Percentiles rank a stretch among this genome's conserved stretches.
phyloP scores from a whole-genome alignment of 495 filamentous ascomycete genomes.

The Penicillium ucsense region DNA sequence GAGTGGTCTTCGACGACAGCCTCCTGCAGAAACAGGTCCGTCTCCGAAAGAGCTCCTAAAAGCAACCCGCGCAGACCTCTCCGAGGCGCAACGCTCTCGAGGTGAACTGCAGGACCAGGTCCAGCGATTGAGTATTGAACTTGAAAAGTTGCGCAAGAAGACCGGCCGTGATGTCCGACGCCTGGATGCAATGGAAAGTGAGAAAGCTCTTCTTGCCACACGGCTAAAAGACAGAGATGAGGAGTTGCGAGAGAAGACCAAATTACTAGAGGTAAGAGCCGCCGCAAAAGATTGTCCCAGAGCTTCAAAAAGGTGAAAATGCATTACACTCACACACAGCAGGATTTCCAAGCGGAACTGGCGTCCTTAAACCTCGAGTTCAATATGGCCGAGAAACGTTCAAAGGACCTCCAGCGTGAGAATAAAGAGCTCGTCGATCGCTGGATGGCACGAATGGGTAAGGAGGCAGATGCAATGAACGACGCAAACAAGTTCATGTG shows the following conservation, averaged over 20 bases:
- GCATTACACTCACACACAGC: not conserved
- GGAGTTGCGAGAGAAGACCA: constrained; percentile 72
- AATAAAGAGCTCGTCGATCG: constrained; percentile 82
- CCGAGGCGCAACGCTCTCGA: constrained; percentile 65
- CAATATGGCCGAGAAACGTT: constrained; percentile 69
- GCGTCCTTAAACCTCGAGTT: constrained; percentile 77
- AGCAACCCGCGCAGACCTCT: constrained; percentile 51
- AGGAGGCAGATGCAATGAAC: constrained; percentile 87
- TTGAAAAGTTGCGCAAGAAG: constrained; percentile 49
- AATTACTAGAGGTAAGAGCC: constrained; percentile 57
- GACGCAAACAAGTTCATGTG: constrained; percentile 41
- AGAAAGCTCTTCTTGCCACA: constrained; percentile 48
- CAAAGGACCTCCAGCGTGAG: constrained; percentile 60
- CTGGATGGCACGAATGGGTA: constrained; percentile 79
- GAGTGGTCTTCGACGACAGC: constrained; percentile 17
- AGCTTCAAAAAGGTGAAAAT: too few relatives aligned
- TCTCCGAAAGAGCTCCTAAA: constrained; percentile 29
- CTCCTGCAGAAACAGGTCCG: constrained; percentile 9
- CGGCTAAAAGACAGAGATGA: constrained; percentile 73
- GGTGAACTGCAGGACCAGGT: constrained; percentile 53
- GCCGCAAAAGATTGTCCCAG: too few relatives aligned
- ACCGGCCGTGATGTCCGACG: constrained; percentile 43
- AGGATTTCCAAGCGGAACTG: constrained; percentile 87
- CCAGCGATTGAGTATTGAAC: constrained; percentile 48
- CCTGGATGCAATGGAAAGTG: constrained; percentile 51